A percentile compares a stretch with the other conserved stretches of the same genome.
These are phyloP conservation scores for Phytophthora gonapodyides DNA, from an alignment of 352 stramenopile species.

Conservation along the genomic window DNA sequence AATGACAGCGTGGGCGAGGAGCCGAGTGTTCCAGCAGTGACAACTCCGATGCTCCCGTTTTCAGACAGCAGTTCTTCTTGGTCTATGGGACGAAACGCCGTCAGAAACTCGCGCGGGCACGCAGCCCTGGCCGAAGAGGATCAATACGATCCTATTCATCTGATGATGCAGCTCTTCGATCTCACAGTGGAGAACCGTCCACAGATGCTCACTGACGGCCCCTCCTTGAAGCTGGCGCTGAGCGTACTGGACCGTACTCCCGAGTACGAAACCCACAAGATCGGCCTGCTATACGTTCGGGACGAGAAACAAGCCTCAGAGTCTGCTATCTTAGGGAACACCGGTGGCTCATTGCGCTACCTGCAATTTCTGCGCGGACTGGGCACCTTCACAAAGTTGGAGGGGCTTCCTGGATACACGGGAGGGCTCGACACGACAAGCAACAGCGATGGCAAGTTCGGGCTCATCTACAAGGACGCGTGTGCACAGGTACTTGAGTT, in stretches of 20 bases:
- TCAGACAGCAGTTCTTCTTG: slow-evolving; percentile 1
- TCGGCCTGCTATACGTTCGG: slow-evolving; percentile 78
- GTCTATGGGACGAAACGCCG: neutral
- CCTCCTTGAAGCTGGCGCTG: slow-evolving; percentile 60
- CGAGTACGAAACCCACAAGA: slow-evolving; percentile 87
- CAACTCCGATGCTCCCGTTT: slow-evolving; percentile 16
- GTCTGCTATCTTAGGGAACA: slow-evolving; percentile 69
- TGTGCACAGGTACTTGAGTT: slow-evolving; percentile 55
- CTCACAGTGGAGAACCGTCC: slow-evolving; percentile 57
- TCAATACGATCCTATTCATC: slow-evolving; percentile 59
- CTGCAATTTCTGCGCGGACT: slow-evolving; percentile 73
- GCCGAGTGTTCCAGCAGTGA: slow-evolving; percentile 2
- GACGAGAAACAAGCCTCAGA: slow-evolving; percentile 63
- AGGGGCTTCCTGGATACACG: slow-evolving; percentile 68
- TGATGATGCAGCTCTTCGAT: slow-evolving; percentile 89
- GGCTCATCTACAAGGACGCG: slow-evolving; percentile 70
- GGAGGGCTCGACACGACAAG: slow-evolving; percentile 75
- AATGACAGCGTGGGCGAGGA: slow-evolving; percentile 20
- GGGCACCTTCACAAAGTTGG: slow-evolving; percentile 67
- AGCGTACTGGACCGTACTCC: slow-evolving; percentile 83
- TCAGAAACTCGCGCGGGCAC: neutral
- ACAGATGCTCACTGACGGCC: slow-evolving; percentile 61
- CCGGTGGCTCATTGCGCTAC: slow-evolving; percentile 77
- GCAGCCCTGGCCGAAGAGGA: slow-evolving; percentile 7
- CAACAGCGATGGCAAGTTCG: slow-evolving; percentile 78